Conservation (phyloP, 1,284 basidiomycete species). For the Ustilago trichophora region DNA sequence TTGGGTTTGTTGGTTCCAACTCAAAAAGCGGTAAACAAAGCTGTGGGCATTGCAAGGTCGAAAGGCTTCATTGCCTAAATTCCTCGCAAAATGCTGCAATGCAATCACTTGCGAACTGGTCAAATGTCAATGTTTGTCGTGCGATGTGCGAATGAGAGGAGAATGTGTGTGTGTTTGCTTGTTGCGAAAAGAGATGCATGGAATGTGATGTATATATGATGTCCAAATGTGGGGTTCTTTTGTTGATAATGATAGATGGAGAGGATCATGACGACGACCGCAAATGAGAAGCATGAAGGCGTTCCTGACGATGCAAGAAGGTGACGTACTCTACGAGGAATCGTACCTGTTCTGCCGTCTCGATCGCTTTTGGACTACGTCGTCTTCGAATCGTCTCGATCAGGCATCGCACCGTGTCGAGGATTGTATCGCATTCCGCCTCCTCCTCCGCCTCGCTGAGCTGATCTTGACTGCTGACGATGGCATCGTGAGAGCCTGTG, state of each 20-base stretch:
- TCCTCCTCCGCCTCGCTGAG: conserved; percentile 3
- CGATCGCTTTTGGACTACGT: conserved; percentile 62
- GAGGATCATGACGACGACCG: too few species aligned
- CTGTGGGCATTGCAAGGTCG: too few species aligned
- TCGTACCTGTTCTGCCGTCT: conserved; percentile 64
- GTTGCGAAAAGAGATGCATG: too few species aligned
- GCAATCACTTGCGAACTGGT: too few species aligned
- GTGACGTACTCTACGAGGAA: conserved; percentile 57
- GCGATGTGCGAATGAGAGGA: too few species aligned
- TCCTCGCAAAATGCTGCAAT: too few species aligned
- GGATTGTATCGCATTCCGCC: conserved; percentile 25
- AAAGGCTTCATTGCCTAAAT: too few species aligned
- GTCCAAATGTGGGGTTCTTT: too few species aligned
- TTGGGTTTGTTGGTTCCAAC: conserved; percentile 11
- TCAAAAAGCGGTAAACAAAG: conserved; percentile 13
- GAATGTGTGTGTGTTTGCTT: too few species aligned
- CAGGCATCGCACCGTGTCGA: conserved; percentile 38
- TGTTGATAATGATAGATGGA: too few species aligned
- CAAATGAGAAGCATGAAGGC: not conserved
- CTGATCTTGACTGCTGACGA: not conserved
- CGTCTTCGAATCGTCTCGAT: conserved; percentile 58
- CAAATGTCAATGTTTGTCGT: too few species aligned
- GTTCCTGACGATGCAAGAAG: conserved; percentile 48
- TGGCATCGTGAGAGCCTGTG: not conserved
- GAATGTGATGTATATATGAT: too few species aligned